These are phyloP conservation scores for Friedmanniomyces endolithicus DNA, from an alignment of 495 filamentous ascomycete species.

Conservation along the genomic window DNA sequence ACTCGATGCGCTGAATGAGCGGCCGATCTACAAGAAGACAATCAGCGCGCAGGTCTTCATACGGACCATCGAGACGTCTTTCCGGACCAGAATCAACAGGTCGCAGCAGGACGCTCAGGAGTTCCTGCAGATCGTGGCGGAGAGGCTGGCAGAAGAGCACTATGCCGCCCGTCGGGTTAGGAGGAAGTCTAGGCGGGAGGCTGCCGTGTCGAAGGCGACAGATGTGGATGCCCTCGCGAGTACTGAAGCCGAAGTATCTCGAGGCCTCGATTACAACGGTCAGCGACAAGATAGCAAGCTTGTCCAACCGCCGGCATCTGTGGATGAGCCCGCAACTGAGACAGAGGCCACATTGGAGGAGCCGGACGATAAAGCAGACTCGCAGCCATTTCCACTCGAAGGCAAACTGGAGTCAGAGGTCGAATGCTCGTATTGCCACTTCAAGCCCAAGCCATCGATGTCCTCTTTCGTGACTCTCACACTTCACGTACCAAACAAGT, in stretches of 20 bases:
- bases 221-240: not conserved
- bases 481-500: slow-evolving; percentile 72
- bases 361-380: slow-evolving; percentile 31
- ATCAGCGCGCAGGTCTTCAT: slow-evolving; percentile 79
- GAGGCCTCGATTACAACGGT: not conserved
- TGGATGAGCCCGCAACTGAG: not conserved
- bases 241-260: not conserved
- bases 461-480: slow-evolving; percentile 88
- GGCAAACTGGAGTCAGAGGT: slow-evolving; percentile 82
- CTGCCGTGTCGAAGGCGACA: not conserved
- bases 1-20: slow-evolving; percentile 83
- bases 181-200: slow-evolving; percentile 44
- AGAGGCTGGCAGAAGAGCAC: slow-evolving; percentile 86
- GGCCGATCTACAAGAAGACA: slow-evolving; percentile 85
- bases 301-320: not conserved
- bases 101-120: slow-evolving; percentile 99
- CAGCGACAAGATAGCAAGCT: slow-evolving; percentile 4
- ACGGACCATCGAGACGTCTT: slow-evolving; percentile 66
- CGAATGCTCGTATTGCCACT: slow-evolving; percentile 78
- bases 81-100: slow-evolving; percentile 76
- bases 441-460: slow-evolving; percentile 68
- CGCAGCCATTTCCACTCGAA: slow-evolving; percentile 76
- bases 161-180: slow-evolving; percentile 68
- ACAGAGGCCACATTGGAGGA: not conserved
- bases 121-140: slow-evolving; percentile 84